Base-by-base conservation (phyloP, 139 green algal genomes). In the Mesostigma viride region DNA sequence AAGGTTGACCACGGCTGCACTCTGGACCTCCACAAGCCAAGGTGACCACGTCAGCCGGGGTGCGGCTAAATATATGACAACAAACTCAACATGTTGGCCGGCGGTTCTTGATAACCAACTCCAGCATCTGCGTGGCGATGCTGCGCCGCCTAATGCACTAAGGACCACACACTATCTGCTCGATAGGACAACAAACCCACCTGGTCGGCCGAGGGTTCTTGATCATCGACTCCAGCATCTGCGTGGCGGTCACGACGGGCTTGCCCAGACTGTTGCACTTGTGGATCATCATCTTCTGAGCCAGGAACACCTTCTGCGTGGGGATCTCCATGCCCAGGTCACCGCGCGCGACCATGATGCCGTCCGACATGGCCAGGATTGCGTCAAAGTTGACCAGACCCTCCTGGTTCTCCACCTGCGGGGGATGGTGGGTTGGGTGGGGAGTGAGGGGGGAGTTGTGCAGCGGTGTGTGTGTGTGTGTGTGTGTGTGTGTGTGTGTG, bases 281-380 rank as follows among this genome's bases (percentile, higher is more conserved):
- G 57, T 80, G 67, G 62, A 83, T 85, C 78, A 85, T 85, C 60
- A 75, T 68, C 83, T 97, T 97, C 78, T 97, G 91, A 3, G 88
- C 91, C 64, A 97, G 83, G 81, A 99, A 99, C 71, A 99, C 96
- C 40, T 80, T 98, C 69, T 99, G 90, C 0, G 93, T 96, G 51
- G 92, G 93, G 79, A 99, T 98, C 79, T 99, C 93, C 93, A 99
- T 99, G 68, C 93, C 93, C 76, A 99, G 82, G 76, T 99, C 92
- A 33, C 92, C 92, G 35, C 92, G 85, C 0, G 92, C 92, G 58
- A 95, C 86, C 86, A 95, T 95, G 73, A 95, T 86, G 51, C 73
- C 86, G 73, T 95, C 91, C 2, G 82, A 88, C 71, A 89, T 86
- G 2, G 76, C 72, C 74, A 98, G 74, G 71, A 99, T 96, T 2